Base-by-base conservation (phyloP, 2,329 filamentous ascomycete genomes). In the Truncatella angustata region DNA sequence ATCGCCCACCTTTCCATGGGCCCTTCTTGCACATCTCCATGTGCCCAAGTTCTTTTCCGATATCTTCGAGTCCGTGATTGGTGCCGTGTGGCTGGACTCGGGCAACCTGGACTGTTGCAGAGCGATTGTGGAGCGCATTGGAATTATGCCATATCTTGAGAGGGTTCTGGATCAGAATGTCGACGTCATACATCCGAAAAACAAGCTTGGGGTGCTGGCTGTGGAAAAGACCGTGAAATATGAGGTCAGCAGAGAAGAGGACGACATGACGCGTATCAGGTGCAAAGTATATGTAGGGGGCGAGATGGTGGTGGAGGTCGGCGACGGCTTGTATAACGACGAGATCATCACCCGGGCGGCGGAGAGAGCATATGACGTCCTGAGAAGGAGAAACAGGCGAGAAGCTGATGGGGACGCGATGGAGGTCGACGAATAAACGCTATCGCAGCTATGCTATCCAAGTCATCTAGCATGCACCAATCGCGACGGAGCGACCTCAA, bases 31-130 rank as follows among this genome's bases (percentile, higher is more conserved):
- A 0, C 76, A 80, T 0, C 73, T 95, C 1, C 76, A 79, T 12
- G 78, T 85, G 0, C 82, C 82, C 14, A 97, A 97, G 64, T 88
- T 90, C 67, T 87, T 88, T 68, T 93, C 88, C 0, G 92, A 97
- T 66, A 71, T 97, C 6, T 76, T 97, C 9, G 93, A 97, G 71
- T 82, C 83, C 28, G 66, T 95, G 0, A 69, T 97, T 0, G 93
- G 90, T 0, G 92, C 91, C 0, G 78, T 97, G 0, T 97, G 88
- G 75, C 74, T 96, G 18, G 94, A 97, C 66, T 88, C 78, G 0
- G 88, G 87, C 0, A 77, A 80, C 1, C 64, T 90, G 12, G 72
- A 72, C 0, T 66, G 65, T 0, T 95, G 90, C 60, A 73, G 78
- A 46, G 62, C 49, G 0, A 76, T 97, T 34, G 66, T 90, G 0